These are phyloP conservation scores for Populus alba DNA, from an alignment of 345 rosid genomes.

Conservation along the genomic window DNA sequence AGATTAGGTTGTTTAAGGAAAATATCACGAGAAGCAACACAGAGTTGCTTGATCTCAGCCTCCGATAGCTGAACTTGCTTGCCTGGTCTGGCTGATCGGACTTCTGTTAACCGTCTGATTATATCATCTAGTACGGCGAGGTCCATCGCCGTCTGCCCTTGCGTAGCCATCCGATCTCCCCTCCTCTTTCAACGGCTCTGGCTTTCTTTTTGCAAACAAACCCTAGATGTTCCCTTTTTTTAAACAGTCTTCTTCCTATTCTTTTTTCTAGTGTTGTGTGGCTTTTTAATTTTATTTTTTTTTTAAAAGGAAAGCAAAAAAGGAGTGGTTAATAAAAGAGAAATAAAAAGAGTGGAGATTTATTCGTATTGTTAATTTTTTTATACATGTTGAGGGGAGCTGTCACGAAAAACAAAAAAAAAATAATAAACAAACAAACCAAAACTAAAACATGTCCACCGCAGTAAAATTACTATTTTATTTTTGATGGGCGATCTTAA, in stretches of 20 bases:
- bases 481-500: no score
- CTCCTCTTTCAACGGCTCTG: constrained; percentile 15
- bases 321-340: not conserved
- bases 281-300: not conserved
- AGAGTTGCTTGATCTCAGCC: constrained; percentile 88
- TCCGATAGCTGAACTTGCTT: constrained; percentile 94
- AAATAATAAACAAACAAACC: no score
- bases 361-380: no score
- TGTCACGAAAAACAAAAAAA: no score
- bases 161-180: constrained; percentile 52
- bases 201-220: constrained; percentile 3
- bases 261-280: not conserved
- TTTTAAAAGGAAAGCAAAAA: not conserved
- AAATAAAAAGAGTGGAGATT: not conserved
- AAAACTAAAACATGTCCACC: no score
- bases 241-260: not conserved
- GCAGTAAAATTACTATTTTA: no score
- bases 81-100: constrained; percentile 82
- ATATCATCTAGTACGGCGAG: constrained; percentile 67
- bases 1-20: constrained; percentile 78
- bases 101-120: constrained; percentile 76
- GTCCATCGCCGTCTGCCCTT: constrained; percentile 56
- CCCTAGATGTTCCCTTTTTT: constrained; percentile 9
- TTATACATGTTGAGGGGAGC: no score
- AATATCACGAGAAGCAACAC: constrained; percentile 68